These are phyloP conservation scores for Parachlorella kessleri DNA, from an alignment of 139 green algal genomes.

Conservation along the genomic window DNA sequence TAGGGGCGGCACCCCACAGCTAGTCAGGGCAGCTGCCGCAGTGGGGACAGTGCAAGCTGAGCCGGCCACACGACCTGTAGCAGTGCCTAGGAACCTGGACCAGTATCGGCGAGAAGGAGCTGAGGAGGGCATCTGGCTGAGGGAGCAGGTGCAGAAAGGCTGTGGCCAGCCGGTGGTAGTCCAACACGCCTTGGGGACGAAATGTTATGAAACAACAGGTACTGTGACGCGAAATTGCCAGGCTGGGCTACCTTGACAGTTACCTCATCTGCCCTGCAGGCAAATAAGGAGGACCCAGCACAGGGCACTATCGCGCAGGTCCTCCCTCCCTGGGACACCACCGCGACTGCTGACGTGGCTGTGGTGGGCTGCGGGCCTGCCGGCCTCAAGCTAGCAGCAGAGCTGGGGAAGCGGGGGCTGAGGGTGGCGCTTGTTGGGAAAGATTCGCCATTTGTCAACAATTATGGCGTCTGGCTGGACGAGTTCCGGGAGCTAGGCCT, in stretches of 20 bases:
- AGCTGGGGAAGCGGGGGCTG: constrained; percentile 80
- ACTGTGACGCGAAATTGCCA: background rate
- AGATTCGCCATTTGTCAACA: constrained; percentile 78
- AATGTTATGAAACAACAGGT: background rate
- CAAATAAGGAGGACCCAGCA: constrained; percentile 65
- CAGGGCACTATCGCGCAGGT: constrained; percentile 58
- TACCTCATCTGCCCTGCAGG: too few species aligned
- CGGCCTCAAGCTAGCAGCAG: constrained; percentile 85
- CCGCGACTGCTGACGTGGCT: constrained; percentile 57
- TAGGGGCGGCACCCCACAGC: too few species aligned
- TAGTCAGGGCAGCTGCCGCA: too few species aligned
- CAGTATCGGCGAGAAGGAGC: background rate
- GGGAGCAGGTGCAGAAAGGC: background rate
- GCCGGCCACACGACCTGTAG: too few species aligned
- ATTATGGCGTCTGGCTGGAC: constrained; percentile 99
- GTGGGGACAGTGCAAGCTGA: too few species aligned
- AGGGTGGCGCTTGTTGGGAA: constrained; percentile 72
- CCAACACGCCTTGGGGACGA: background rate
- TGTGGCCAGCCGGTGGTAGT: background rate
- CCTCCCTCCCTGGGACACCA: constrained; percentile 43
- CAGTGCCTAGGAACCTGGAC: background rate
- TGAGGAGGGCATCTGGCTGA: constrained; percentile 43
- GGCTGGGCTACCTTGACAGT: background rate
- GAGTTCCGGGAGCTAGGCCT: constrained; percentile 95
- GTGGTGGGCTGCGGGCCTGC: constrained; percentile 92